Evolutionary conservation across 768 basidiomycete genomes (phyloP).

Genomic region (Mrakia hoshinonis): DNA sequence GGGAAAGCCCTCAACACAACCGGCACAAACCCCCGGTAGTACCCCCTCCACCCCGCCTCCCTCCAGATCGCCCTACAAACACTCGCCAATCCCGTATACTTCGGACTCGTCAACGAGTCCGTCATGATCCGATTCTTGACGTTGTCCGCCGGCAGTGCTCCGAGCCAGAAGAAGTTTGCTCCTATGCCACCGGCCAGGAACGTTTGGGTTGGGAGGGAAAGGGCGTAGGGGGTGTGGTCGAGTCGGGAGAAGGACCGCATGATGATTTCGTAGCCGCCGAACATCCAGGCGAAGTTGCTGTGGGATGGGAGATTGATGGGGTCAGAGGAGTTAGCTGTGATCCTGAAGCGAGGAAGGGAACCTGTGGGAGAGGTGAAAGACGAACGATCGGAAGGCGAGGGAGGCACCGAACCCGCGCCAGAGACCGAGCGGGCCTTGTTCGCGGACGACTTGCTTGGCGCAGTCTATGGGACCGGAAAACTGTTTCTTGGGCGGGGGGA

Average conservation of each 20-base stretch:
- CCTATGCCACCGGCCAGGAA: conserved; percentile 42
- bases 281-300: conserved; percentile 50
- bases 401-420: conserved; percentile 71
- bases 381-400: conserved; percentile 62
- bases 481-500: conserved; percentile 56
- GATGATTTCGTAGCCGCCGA: conserved; percentile 60
- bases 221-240: conserved; percentile 56
- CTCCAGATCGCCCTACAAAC: conserved; percentile 52
- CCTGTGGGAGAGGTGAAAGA: conserved; percentile 43
- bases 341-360: background rate
- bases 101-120: conserved; percentile 36
- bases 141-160: conserved; percentile 51
- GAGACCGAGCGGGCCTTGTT: conserved; percentile 57
- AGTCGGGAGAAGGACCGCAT: conserved; percentile 55
- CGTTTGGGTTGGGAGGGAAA: conserved; percentile 38
- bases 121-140: conserved; percentile 55
- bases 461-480: conserved; percentile 37
- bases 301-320: background rate
- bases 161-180: conserved; percentile 39
- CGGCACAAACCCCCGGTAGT: conserved; percentile 60
- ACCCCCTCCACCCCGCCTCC: conserved; percentile 51
- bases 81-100: conserved; percentile 47
- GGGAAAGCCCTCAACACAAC: conserved; percentile 66
- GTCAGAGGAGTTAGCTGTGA: background rate
- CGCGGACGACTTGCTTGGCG: conserved; percentile 53